Percentiles rank a stretch among this genome's conserved stretches.
Evolutionary conservation across 768 basidiomycete genomes (phyloP).

Genomic region (Auricularia sp.): DNA sequence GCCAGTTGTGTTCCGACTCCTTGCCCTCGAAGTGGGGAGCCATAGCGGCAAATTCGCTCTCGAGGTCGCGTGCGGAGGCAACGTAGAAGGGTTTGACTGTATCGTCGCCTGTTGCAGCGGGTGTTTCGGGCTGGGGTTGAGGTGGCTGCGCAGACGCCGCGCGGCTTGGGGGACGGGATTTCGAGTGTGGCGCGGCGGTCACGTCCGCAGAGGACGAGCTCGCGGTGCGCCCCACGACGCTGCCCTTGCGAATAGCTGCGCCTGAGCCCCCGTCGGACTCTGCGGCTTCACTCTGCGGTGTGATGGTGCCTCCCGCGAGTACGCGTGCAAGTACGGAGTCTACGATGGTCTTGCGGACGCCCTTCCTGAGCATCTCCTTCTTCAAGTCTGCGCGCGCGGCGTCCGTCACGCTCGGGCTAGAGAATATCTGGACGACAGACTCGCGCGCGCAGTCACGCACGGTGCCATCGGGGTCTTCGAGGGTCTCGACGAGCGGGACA

Average conservation of each 20-base stretch:
- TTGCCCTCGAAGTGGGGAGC: constrained; percentile 84
- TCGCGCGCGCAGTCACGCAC: constrained; percentile 81
- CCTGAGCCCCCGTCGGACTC: not conserved
- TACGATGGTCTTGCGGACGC: constrained; percentile 77
- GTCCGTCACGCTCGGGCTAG: constrained; percentile 71
- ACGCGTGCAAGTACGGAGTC: constrained; percentile 54
- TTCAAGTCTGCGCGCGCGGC: constrained; percentile 88
- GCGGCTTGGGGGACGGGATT: not conserved
- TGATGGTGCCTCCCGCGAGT: not conserved
- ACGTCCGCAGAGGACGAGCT: not conserved
- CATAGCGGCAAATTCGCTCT: constrained; percentile 77
- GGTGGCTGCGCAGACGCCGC: not conserved
- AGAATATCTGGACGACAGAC: constrained; percentile 77
- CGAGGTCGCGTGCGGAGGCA: constrained; percentile 76
- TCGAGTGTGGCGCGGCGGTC: not conserved
- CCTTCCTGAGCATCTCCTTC: constrained; percentile 79
- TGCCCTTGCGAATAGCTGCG: not conserved
- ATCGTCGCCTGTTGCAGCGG: constrained; percentile 20
- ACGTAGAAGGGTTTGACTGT: constrained; percentile 59
- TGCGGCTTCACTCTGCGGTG: not conserved
- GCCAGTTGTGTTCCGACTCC: constrained; percentile 97
- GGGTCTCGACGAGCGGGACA: constrained; percentile 63
- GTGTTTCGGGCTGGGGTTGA: not conserved
- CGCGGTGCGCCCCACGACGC: not conserved
- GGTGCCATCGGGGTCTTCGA: constrained; percentile 85